Evolutionary conservation across 257 asterid genomes (phyloP).

Genomic region (Pogostemon cablin): DNA sequence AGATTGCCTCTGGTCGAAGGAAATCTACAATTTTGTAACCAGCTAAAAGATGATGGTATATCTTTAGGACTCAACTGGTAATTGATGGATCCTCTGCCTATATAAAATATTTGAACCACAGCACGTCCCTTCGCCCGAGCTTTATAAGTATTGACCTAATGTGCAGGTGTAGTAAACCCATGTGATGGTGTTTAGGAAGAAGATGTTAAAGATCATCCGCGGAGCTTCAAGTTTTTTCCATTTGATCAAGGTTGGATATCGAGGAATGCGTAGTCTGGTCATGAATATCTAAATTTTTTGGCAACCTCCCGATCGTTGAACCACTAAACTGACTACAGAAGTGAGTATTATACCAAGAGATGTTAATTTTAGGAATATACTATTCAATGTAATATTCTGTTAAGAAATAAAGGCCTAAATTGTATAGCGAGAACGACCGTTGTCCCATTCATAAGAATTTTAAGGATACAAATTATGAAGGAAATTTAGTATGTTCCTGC

Average conservation of each 20-base stretch:
- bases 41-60: constrained; percentile 30
- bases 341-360: constrained; percentile 33
- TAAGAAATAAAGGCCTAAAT: constrained; percentile 29
- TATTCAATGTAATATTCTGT: constrained; percentile 27
- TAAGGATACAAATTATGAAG: not conserved
- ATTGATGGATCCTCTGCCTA: not conserved
- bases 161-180: constrained; percentile 41
- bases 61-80: constrained; percentile 39
- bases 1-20: constrained; percentile 37
- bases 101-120: not conserved
- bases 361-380: constrained; percentile 32
- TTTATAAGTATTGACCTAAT: not conserved
- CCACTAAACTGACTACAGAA: constrained; percentile 30
- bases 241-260: constrained; percentile 31
- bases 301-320: constrained; percentile 14
- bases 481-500: not conserved
- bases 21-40: constrained; percentile 32
- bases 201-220: not conserved
- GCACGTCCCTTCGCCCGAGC: not conserved
- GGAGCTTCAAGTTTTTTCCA: constrained; percentile 29
- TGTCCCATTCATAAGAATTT: constrained; percentile 23
- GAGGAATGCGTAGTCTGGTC: constrained; percentile 31
- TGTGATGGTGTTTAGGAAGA: constrained; percentile 20
- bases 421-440: constrained; percentile 31
- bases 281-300: constrained; percentile 18